A percentile compares a stretch with the other conserved stretches of the same genome.
Conservation (phyloP, 2,329 filamentous ascomycete genomes). For the Tolypocladium inflatum region DNA sequence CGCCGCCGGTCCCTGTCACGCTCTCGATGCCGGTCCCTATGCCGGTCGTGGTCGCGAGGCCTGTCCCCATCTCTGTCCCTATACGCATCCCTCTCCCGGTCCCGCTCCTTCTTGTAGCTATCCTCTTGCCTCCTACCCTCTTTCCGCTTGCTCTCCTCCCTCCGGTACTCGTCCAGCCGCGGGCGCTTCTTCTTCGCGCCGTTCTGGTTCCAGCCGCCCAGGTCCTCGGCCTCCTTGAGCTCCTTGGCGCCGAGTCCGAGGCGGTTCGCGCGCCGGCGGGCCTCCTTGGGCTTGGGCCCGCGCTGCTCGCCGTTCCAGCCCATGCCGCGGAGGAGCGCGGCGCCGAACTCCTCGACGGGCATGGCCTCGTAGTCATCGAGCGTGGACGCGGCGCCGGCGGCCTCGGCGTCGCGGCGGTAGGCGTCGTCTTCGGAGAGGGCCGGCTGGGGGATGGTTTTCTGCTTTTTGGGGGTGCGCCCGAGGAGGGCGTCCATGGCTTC, state of each 20-base stretch:
- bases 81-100: slow-evolving; percentile 31
- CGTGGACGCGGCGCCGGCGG: slow-evolving; percentile 65
- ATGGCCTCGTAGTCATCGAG: slow-evolving; percentile 80
- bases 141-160: slow-evolving; percentile 32
- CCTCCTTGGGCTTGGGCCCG: slow-evolving; percentile 46
- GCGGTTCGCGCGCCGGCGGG: slow-evolving; percentile 66
- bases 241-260: slow-evolving; percentile 86
- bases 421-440: slow-evolving; percentile 50
- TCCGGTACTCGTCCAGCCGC: slow-evolving; percentile 40
- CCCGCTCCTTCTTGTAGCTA: slow-evolving; percentile 38
- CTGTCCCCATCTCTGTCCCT: slow-evolving; percentile 23
- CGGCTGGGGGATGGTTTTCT: slow-evolving; percentile 41
- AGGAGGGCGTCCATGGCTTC: slow-evolving; percentile 60
- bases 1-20: slow-evolving; percentile 9
- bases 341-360: slow-evolving; percentile 90
- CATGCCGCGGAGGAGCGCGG: slow-evolving; percentile 84
- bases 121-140: slow-evolving; percentile 31
- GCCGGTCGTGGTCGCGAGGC: slow-evolving; percentile 19
- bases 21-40: slow-evolving; percentile 8
- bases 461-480: slow-evolving; percentile 35
- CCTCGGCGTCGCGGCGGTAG: slow-evolving; percentile 59
- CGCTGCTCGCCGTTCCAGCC: slow-evolving; percentile 73
- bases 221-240: slow-evolving; percentile 59
- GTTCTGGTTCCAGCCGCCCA: slow-evolving; percentile 73
- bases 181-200: slow-evolving; percentile 41